A percentile compares a stretch with the other conserved stretches of the same genome.
Conservation (phyloP, 768 basidiomycete genomes). For the Daedalea quercina region DNA sequence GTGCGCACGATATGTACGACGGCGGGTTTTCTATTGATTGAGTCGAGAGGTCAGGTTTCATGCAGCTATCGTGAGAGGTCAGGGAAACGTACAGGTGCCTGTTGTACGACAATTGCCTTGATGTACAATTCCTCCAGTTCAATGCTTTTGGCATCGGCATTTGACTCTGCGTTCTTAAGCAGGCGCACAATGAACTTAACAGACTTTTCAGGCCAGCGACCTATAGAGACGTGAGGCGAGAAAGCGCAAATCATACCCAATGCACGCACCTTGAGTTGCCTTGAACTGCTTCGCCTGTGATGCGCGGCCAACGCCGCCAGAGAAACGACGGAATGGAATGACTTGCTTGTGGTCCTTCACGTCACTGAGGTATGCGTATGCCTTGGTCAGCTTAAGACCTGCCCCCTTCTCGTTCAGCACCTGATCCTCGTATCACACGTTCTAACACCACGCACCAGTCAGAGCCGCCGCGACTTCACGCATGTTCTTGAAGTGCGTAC, state of each 20-base stretch:
- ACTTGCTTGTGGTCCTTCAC: constrained; percentile 96
- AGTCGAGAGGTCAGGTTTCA: background rate
- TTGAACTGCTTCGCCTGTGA: constrained; percentile 96
- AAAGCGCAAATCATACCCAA: background rate
- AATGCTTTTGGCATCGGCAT: constrained; percentile 96
- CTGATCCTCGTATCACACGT: background rate
- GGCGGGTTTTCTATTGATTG: constrained; percentile 84
- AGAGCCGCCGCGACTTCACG: constrained; percentile 95
- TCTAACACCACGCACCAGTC: constrained; percentile 50
- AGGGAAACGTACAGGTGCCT: constrained; percentile 77
- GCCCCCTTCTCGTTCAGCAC: constrained; percentile 7
- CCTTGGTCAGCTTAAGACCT: constrained; percentile 93
- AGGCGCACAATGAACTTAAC: constrained; percentile 91
- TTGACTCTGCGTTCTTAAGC: constrained; percentile 98
- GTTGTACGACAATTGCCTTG: constrained; percentile 97
- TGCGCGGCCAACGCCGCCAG: constrained; percentile 92
- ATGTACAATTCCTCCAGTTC: constrained; percentile 88
- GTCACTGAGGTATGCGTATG: constrained; percentile 88
- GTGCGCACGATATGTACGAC: constrained; percentile 97
- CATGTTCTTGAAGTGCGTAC: constrained; percentile 99
- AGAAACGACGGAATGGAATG: constrained; percentile 93
- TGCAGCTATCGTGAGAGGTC: background rate
- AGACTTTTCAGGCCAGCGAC: constrained; percentile 99
- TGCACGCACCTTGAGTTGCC: constrained; percentile 81
- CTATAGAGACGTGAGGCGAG: constrained; percentile 32